Base-by-base conservation (phyloP, 495 filamentous ascomycete genomes). In the Neurospora sp. region DNA sequence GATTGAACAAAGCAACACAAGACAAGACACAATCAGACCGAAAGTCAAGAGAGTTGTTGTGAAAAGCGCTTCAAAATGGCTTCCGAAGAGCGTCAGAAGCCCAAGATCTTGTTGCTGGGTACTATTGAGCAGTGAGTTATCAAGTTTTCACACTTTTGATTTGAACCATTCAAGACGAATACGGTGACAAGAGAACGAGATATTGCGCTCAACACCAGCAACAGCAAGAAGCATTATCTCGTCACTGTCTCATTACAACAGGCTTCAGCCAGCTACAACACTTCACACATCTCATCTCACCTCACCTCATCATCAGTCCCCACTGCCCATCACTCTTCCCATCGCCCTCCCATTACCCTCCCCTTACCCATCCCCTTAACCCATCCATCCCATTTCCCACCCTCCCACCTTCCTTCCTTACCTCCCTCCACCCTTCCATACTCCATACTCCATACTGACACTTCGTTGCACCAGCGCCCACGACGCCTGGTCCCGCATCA, bases 81-180 rank as follows among this genome's bases (percentile, higher is more conserved):
- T 65, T 65, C 53, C 27, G 14, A 18, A 65, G 53, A 65, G 14
- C 6, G 7, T 35, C 53, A 65, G 4, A 65, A 35, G 31, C 79
- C 80, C 27, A 80, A 78, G 71, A 78, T 82, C 69, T 74, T 82
- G 3, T 73, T 77, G 39, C 77, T 82, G 10, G 81, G 81, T 4
- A 69, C 38, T 6, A 81, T 82, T 71, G 79, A 77, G 37, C 77
- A 78, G 81, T 82, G 71, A 47, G 80, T 75, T 2, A 3, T 27
- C 31, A n/a, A 40, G 27, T 38, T 1, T 16, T 68, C 20, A 35
- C 35, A 35, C 35, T 35, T 35, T 35, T 35, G 35, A 5, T 35
- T 35, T 35, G 35, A 35, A 35, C 35, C 35, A 35, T 35, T 35
- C 35, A 35, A 35, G 35, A 35, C 35, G 35, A 35, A n/a, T 35